Evolutionary conservation across 768 basidiomycete genomes (phyloP).

Genomic region (Hericium rajendrae): DNA sequence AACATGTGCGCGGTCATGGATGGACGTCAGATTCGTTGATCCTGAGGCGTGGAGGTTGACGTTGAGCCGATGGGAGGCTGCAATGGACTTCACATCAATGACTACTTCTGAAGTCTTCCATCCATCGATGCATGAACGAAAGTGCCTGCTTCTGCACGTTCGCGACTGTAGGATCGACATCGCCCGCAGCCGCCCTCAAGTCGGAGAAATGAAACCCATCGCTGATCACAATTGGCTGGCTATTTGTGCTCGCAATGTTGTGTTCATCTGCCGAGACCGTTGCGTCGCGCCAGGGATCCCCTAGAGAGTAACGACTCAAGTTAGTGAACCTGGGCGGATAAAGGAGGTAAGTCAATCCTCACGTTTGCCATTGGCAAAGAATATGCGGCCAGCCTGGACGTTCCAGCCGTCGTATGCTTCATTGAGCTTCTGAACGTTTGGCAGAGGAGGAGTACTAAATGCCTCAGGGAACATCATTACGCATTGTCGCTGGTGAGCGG

Average conservation of each 20-base stretch:
- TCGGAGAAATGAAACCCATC: conserved; percentile 68
- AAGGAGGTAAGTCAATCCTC: not conserved
- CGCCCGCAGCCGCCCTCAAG: conserved; percentile 30
- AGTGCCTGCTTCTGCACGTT: not conserved
- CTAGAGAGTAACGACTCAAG: conserved; percentile 14
- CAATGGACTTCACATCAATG: too few species aligned
- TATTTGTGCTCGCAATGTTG: conserved; percentile 34
- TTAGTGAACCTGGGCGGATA: too few species aligned
- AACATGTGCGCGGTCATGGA: too few species aligned
- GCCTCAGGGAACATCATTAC: conserved; percentile 11
- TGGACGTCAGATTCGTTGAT: too few species aligned
- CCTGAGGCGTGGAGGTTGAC: too few species aligned
- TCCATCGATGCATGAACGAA: not conserved
- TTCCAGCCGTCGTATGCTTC: conserved; percentile 15
- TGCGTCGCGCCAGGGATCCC: conserved; percentile 65
- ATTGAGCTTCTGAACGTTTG: conserved; percentile 12
- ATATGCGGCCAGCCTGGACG: conserved; percentile 15
- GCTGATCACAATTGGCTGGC: conserved; percentile 46
- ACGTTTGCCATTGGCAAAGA: conserved; percentile 15
- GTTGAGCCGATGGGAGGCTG: too few species aligned
- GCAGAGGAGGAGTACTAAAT: conserved; percentile 11
- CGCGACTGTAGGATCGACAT: conserved; percentile 28
- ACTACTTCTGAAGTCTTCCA: not conserved
- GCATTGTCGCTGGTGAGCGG: conserved; percentile 11
- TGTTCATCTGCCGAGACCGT: conserved; percentile 53